Base-by-base conservation (phyloP, 768 basidiomycete genomes). In the Crepidotus variabilis region DNA sequence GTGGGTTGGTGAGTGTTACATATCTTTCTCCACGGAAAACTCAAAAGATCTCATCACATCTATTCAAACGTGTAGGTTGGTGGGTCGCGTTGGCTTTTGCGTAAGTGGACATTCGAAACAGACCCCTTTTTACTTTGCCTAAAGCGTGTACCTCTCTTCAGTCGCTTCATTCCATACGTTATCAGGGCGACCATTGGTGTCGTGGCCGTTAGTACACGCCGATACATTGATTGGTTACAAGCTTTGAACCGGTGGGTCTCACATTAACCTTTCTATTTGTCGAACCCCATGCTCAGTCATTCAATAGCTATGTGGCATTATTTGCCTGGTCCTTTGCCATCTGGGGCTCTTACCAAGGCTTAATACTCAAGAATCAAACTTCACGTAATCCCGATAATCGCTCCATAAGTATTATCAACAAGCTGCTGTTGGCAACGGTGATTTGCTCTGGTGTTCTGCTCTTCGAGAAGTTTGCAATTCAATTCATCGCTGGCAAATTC, bases 391-490 rank as follows among this genome's bases (percentile, higher is more conserved):
- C 58, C 14, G 60, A 66, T 9, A 65, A 73, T 22, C 65, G 68
- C 49, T 78, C 80, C 23, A 72, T 92, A 51, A 69, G 72, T 47
- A 74, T 86, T 18, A 73, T 88, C 36, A 80, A 75, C 2, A 86
- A 85, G 66, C 71, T 93, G 23, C 75, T 92, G 6, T 93, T 94
- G 65, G 90, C 85, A 7, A 67, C 88, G 50, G 80, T 85, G 65
- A 65, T 94, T 49, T 90, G 85, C 65, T 70, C 87, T 0, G 79
- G 79, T 23, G 76, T 93, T 22, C 79, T 94, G 6, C 77, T 89
- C 10, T 86, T 81, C 54, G 92, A 94, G 70, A 97, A 97, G 66
- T 82, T 94, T 57, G 69, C 87, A 13, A 90, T 97, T 49, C 94
- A 95, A 68, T 85, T 85, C 77, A 93, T 96, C 62, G 87, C 87